Evolutionary conservation across 192 early-diverging fungal genomes (phyloP), one percentile per base, ranked within the genome.

Genomic region (Spinellus fusiger): DNA sequence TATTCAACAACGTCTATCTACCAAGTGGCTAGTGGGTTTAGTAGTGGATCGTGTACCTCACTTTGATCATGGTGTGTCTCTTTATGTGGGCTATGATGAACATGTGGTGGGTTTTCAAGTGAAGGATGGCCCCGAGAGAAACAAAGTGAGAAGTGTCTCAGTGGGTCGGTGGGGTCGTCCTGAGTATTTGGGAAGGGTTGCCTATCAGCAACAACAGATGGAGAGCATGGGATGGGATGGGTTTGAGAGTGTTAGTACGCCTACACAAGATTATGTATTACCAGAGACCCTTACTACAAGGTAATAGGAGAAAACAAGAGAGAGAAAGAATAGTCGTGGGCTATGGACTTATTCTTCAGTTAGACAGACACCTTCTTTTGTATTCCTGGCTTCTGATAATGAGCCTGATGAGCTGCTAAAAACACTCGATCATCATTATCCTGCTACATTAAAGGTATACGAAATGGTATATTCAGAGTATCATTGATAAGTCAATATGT

Each of bases 331-430:
- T 49, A 49, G 5, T 49, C 5, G 23, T 49, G 5, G 23, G 48
- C 18, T 22, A 49, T 40, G 9, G 16, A 40, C 38, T 16, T 40
- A 40, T 44, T 44, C 18, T 44, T 10, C 18, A n/a, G 13, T 5
- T 44, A 44, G 40, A 6, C 7, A 35, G 5, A 32, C 48, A 33
- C 65, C 65, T 35, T 33, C 37, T 20, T 60, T 67, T 64, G 59
- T 78, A 16, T 56, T 76, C 8, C 58, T 80, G 35, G 38, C 73
- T 23, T 78, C 78, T 2, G 78, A 83, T 68, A 48, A 73, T 32
- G 81, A 83, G 31, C 79, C 80, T 5, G 74, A 83, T 44, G 68
- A 78, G 54, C 61, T 80, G 44, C 40, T 80, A n/a, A 69, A 79
- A 49, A 66, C 72, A 1, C 52, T 83, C 8, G 81, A 83, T 63